These are phyloP conservation scores for Pyrenochaeta sp. DNA, from an alignment of 2,329 filamentous ascomycete species.

Conservation along the genomic window DNA sequence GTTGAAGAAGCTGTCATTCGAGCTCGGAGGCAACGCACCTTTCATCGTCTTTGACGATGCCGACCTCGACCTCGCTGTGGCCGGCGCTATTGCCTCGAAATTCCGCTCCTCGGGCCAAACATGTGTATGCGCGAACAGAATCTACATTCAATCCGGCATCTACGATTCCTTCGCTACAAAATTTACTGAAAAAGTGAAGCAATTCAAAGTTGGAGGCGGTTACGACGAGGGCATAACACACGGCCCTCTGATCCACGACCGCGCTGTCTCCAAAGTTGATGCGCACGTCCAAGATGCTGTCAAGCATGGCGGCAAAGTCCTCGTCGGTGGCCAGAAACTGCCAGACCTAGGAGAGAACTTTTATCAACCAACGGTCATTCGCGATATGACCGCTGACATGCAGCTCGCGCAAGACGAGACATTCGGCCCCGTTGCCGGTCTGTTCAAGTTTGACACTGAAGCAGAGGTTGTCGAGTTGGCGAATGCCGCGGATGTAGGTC, in stretches of 20 bases:
- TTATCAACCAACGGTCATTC: conserved; percentile 88
- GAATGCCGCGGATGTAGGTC: conserved; percentile 82
- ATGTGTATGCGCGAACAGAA: conserved; percentile 81
- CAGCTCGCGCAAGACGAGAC: conserved; percentile 87
- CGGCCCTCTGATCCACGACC: conserved; percentile 84
- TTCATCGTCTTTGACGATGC: conserved; percentile 98
- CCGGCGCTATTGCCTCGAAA: conserved; percentile 84
- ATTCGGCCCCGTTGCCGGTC: conserved; percentile 89
- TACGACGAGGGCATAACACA: conserved; percentile 77
- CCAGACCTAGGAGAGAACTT: conserved; percentile 83
- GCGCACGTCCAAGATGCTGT: conserved; percentile 47
- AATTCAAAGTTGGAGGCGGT: conserved; percentile 79
- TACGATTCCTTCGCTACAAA: conserved; percentile 77
- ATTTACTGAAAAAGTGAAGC: conserved; percentile 75
- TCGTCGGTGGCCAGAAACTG: conserved; percentile 69
- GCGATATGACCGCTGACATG: conserved; percentile 88
- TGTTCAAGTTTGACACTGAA: conserved; percentile 90
- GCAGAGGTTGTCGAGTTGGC: conserved; percentile 86
- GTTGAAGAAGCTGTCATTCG: conserved; percentile 86
- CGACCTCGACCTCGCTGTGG: conserved; percentile 83
- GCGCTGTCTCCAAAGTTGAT: conserved; percentile 63
- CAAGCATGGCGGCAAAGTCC: conserved; percentile 42
- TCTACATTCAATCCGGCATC: conserved; percentile 80
- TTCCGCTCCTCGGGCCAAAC: conserved; percentile 96
- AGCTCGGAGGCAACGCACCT: conserved; percentile 93